Evolutionary conservation across 176 grass and related monocot species (phyloP), one percentile per base, ranked within the genome.

Genomic region (Paspalum vaginatum): DNA sequence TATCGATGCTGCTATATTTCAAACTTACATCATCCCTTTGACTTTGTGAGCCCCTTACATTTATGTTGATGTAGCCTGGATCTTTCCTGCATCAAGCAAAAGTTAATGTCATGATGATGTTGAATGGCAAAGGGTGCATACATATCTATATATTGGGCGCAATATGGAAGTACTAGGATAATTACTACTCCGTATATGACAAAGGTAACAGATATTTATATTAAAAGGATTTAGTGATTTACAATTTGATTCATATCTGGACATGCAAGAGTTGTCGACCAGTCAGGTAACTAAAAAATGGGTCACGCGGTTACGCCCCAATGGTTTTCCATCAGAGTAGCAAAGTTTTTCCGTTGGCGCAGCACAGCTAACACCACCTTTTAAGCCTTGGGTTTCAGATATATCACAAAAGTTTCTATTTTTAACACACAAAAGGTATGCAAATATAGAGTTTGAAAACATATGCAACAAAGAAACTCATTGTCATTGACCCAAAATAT

Each of bases 1-100:
- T 13, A 77, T 74, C 50, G 69, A 95, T 68, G 70, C 45, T 5
- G 51, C 10, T 65, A 88, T 41, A 51, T 79, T 88, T 86, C 25
- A 79, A 87, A 89, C 90, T 99, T 81, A 99, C 97, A 90, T 99
- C 93, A 70, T 99, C 93, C 82, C 93, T 84, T 78, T 88, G 87
- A 75, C 78, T 99, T 88, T 95, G 97, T 15, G 90, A 81, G 65
- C 89, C 82, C 66, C 87, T 75, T 83, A 66, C 66, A 76, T 92
- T 95, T 50, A 85, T 85, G 55, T 85, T 86, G 61, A 99, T 90
- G 83, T 86, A 99, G 60, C 97, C 97, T 76, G 96, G 97, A 79
- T 99, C 97, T 88, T 99, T 99, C 69, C 97, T 99, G 97, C 1
- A 71, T 12, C 88, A 75, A 81, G 83, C 18, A 79, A 73, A 85